phyloP scores from a whole-genome alignment of 2,329 filamentous ascomycete genomes.

The Beauveria pseudobassiana region DNA sequence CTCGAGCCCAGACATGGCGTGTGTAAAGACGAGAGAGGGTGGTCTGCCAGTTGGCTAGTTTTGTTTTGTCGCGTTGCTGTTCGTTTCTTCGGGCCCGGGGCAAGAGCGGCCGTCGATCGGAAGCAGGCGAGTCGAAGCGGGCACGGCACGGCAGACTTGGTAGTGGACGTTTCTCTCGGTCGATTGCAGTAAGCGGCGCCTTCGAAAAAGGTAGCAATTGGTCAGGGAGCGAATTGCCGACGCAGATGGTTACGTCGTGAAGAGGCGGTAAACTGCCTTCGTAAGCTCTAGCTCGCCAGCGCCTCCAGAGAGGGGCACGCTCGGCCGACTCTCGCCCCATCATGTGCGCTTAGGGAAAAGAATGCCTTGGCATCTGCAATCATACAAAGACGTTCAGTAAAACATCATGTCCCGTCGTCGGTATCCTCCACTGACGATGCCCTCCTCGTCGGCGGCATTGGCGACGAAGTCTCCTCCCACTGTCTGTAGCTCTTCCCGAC shows the following conservation, averaged over 20 bases:
- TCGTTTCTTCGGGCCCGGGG: neutral
- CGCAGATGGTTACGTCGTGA: neutral
- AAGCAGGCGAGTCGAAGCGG: neutral
- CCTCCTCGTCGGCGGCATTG: conserved; percentile 37
- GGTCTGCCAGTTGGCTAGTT: neutral
- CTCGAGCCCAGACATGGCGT: conserved; percentile 48
- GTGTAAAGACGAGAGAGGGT: too few relatives aligned
- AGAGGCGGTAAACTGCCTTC: conserved; percentile 7
- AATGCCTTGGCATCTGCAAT: neutral
- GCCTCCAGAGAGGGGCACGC: conserved; percentile 5
- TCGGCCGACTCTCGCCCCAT: neutral
- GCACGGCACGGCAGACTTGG: neutral
- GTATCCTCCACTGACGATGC: conserved; percentile 22
- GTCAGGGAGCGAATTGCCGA: neutral
- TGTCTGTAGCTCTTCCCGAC: conserved; percentile 39
- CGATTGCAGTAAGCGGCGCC: neutral
- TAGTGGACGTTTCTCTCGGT: neutral
- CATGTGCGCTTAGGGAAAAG: neutral
- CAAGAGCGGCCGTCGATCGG: neutral
- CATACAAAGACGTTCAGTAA: neutral
- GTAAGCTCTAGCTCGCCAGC: conserved; percentile 1
- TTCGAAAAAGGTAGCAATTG: neutral
- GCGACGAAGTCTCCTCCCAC: conserved; percentile 39
- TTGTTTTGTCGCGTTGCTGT: neutral
- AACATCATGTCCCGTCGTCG: too few relatives aligned